Percentiles rank a stretch among this genome's conserved stretches.
Evolutionary conservation across 1,284 basidiomycete genomes (phyloP).

Genomic region (Malassezia globosa): DNA sequence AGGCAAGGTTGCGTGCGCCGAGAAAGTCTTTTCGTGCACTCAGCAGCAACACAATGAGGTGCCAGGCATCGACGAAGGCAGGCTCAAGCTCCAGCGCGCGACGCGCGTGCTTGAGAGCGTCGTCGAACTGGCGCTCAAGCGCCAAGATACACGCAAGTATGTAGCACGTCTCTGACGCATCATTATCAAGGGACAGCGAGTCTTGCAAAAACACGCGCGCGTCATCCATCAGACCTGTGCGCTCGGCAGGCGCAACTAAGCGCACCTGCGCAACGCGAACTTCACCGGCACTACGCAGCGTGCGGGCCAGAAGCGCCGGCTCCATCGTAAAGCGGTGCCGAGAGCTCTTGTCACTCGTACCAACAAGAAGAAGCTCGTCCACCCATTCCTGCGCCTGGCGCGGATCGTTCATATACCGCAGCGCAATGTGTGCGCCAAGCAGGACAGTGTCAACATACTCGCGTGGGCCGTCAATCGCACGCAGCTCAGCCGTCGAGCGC

Average conservation of each 20-base stretch:
- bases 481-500: constrained; percentile 2
- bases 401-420: constrained; percentile 24
- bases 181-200: constrained; percentile 55
- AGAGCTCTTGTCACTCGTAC: background rate
- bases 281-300: constrained; percentile 5
- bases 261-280: constrained; percentile 55
- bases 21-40: constrained; percentile 70
- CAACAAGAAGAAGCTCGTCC: constrained; percentile 24
- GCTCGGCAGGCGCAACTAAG: constrained; percentile 50
- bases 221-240: constrained; percentile 54
- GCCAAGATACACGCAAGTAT: constrained; percentile 50
- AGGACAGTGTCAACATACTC: constrained; percentile 31
- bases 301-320: constrained; percentile 17
- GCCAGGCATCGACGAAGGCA: constrained; percentile 71
- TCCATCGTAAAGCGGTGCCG: constrained; percentile 8
- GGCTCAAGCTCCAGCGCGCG: constrained; percentile 63
- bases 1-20: constrained; percentile 65
- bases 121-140: constrained; percentile 59
- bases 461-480: constrained; percentile 6
- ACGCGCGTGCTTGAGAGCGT: constrained; percentile 61
- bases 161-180: constrained; percentile 58
- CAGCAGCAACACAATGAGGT: constrained; percentile 72
- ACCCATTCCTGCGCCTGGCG: constrained; percentile 26
- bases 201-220: constrained; percentile 56
- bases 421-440: constrained; percentile 27